These are phyloP conservation scores for Alnus rubra DNA, from an alignment of 306 rosid genomes.

Conservation along the genomic window DNA sequence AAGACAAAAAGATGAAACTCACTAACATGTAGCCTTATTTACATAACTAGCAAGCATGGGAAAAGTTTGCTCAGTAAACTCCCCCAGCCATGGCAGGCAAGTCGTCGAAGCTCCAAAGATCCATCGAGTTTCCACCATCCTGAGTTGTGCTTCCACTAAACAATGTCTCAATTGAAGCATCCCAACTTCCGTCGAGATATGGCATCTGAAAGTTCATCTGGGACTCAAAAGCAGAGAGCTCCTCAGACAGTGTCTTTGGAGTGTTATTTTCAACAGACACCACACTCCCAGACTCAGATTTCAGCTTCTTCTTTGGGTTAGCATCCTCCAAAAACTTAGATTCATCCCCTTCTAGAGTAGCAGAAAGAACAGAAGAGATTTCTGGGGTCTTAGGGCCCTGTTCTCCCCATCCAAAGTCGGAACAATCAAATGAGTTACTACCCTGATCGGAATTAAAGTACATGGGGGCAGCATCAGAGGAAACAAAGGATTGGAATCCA, in stretches of 20 bases:
- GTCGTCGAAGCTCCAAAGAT: slow-evolving; percentile 86
- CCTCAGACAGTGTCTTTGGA: slow-evolving; percentile 66
- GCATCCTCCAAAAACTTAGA: slow-evolving; percentile 53
- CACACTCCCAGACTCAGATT: slow-evolving; percentile 37
- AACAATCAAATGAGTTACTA: slow-evolving; percentile 73
- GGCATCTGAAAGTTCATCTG: slow-evolving; percentile 73
- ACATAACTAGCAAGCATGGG: slow-evolving; percentile 45
- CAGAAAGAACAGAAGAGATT: slow-evolving; percentile 72
- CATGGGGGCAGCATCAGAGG: slow-evolving; percentile 37
- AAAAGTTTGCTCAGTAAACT: slow-evolving; percentile 46
- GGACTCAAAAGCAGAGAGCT: slow-evolving; percentile 70
- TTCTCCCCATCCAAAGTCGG: slow-evolving; percentile 74
- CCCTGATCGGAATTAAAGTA: slow-evolving; percentile 78
- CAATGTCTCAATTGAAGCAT: slow-evolving; percentile 53
- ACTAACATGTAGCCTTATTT: slow-evolving; percentile 92
- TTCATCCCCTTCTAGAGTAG: slow-evolving; percentile 45
- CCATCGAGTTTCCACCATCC: slow-evolving; percentile 65
- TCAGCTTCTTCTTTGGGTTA: slow-evolving; percentile 42
- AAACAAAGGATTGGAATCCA: slow-evolving; percentile 29
- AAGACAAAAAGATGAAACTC: slow-evolving; percentile 23
- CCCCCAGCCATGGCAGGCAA: slow-evolving; percentile 53
- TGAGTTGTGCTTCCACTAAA: slow-evolving; percentile 56
- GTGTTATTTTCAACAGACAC: slow-evolving; percentile 31
- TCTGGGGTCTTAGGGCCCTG: slow-evolving; percentile 78
- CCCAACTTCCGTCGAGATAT: slow-evolving; percentile 69